Percentiles rank a stretch among this genome's conserved stretches.
Conservation (phyloP, 78 protist species). For the Bodo saltans region DNA sequence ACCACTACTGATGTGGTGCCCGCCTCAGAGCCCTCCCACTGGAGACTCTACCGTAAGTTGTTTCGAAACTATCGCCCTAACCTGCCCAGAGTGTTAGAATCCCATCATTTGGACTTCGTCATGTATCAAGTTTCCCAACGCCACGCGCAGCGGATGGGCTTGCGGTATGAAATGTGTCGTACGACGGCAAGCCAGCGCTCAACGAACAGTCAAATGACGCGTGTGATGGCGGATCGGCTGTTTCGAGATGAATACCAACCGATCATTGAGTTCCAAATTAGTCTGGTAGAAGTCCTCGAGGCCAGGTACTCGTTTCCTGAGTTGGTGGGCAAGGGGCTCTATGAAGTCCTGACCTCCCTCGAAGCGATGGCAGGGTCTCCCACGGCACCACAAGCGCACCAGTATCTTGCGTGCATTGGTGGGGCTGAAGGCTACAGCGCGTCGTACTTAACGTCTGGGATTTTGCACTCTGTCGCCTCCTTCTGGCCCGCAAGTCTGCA, state of each 20-base stretch:
- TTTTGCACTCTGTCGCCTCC: too few species aligned
- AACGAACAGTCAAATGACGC: neutral
- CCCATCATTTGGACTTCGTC: neutral
- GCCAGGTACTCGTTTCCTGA: neutral
- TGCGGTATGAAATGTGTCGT: neutral
- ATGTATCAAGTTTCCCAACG: neutral
- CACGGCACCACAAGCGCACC: neutral
- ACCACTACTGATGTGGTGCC: too few species aligned
- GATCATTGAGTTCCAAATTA: neutral
- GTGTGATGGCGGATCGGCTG: neutral
- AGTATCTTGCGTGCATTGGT: neutral
- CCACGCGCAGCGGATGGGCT: neutral
- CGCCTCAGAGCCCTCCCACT: too few species aligned
- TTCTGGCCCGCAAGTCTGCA: neutral
- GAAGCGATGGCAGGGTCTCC: neutral
- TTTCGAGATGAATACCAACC: neutral
- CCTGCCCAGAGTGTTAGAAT: neutral
- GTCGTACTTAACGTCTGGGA: too few species aligned
- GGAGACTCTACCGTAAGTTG: neutral
- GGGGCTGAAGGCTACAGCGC: too few species aligned
- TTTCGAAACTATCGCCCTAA: neutral
- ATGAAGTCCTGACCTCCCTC: neutral
- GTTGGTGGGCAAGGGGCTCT: neutral
- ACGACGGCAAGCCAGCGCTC: neutral
- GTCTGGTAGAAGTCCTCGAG: neutral